These are phyloP conservation scores for Bullera alba DNA, from an alignment of 768 basidiomycete species.

Conservation along the genomic window DNA sequence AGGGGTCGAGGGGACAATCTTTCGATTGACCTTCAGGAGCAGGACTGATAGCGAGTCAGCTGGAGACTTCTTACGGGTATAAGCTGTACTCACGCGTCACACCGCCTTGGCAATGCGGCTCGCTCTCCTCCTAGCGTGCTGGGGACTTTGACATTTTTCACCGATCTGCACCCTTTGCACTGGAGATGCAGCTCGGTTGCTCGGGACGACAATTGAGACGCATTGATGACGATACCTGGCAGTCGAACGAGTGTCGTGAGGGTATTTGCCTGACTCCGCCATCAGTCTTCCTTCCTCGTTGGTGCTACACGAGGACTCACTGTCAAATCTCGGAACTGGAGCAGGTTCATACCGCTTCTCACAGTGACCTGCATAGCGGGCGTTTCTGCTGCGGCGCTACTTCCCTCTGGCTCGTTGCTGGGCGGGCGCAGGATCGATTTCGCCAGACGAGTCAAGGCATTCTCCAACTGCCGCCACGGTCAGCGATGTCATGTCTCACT, in stretches of 20 bases:
- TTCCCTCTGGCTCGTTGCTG: constrained; percentile 49
- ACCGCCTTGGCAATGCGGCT: constrained; percentile 75
- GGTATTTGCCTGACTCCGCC: constrained; percentile 57
- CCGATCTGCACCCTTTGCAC: constrained; percentile 80
- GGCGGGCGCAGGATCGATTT: constrained; percentile 75
- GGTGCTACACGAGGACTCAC: constrained; percentile 47
- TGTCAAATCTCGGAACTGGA: constrained; percentile 86
- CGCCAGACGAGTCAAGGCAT: constrained; percentile 77
- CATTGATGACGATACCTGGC: constrained; percentile 96
- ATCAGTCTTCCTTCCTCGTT: not conserved
- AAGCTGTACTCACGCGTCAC: constrained; percentile 57
- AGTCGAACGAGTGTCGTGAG: constrained; percentile 94
- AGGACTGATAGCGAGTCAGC: constrained; percentile 43
- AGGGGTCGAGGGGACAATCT: constrained; percentile 92
- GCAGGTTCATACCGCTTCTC: constrained; percentile 81
- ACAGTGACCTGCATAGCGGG: constrained; percentile 80
- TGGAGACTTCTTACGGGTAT: not conserved
- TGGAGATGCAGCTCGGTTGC: constrained; percentile 87
- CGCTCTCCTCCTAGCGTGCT: constrained; percentile 83
- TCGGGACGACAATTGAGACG: constrained; percentile 84
- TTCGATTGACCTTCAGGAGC: constrained; percentile 77
- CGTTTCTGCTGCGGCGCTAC: constrained; percentile 47
- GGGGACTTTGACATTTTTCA: constrained; percentile 70
- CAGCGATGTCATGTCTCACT: not conserved
- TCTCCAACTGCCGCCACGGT: constrained; percentile 65